Evolutionary conservation across 2,329 filamentous ascomycete genomes (phyloP).

Genomic region (Penicillium sp.): DNA sequence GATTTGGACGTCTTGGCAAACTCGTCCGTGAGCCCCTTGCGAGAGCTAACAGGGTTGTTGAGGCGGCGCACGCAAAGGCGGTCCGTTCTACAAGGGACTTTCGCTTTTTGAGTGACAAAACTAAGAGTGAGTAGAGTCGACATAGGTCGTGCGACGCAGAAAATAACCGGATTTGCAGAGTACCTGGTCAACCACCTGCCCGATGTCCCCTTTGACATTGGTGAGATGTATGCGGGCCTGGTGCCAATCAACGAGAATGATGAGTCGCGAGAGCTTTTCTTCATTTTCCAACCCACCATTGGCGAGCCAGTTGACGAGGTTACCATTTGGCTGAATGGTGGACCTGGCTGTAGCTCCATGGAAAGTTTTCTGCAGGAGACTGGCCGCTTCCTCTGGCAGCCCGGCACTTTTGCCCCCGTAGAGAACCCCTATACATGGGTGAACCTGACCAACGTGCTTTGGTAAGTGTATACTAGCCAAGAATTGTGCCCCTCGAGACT

Average conservation of each 20-base stretch:
- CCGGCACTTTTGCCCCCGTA: conserved; percentile 65
- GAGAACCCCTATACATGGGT: conserved; percentile 71
- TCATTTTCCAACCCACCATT: conserved; percentile 50
- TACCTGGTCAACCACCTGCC: conserved; percentile 66
- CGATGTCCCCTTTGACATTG: conserved; percentile 67
- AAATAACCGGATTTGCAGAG: conserved; percentile 39
- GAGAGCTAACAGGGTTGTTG: conserved; percentile 19
- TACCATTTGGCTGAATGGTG: conserved; percentile 53
- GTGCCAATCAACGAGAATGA: conserved; percentile 55
- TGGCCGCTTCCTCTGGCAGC: conserved; percentile 69
- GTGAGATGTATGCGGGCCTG: conserved; percentile 50
- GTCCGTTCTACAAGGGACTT: conserved; percentile 20
- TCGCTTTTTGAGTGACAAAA: conserved; percentile 27
- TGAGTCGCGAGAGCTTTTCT: conserved; percentile 46
- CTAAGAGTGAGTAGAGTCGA: conserved; percentile 24
- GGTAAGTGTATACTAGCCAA: conserved; percentile 50
- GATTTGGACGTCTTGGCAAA: conserved; percentile 28
- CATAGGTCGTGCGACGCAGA: neutral
- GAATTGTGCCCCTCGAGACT: neutral
- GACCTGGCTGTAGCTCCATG: conserved; percentile 58
- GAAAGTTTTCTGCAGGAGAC: conserved; percentile 74
- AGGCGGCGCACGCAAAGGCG: conserved; percentile 12
- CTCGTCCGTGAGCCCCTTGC: conserved; percentile 24
- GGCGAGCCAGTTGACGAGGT: conserved; percentile 45
- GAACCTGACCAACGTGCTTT: conserved; percentile 73